A percentile compares a stretch with the other conserved stretches of the same genome.
These are phyloP conservation scores for Cercis canadensis DNA, from an alignment of 306 rosid species.

Conservation along the genomic window DNA sequence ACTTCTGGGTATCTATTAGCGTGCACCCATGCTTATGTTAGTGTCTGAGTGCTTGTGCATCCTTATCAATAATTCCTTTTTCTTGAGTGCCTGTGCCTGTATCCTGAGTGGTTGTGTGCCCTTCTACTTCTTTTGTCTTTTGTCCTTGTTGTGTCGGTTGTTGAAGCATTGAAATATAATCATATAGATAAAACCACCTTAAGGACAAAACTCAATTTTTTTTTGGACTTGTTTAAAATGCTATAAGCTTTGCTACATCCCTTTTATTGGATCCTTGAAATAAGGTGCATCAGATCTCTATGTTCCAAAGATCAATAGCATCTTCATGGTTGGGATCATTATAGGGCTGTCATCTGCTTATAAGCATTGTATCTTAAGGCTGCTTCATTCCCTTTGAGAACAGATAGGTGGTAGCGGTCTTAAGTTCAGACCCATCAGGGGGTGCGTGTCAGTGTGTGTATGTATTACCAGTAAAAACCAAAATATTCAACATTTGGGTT, in stretches of 20 bases:
- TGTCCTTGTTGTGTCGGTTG: neutral
- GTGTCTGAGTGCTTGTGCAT: too few species aligned
- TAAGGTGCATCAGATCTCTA: slow-evolving; percentile 1
- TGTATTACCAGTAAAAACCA: neutral
- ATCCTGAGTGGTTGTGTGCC: too few species aligned
- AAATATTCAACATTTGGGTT: neutral
- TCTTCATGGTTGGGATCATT: slow-evolving; percentile 12
- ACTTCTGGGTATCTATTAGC: too few species aligned
- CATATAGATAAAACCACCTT: neutral
- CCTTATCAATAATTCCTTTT: too few species aligned
- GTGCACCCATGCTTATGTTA: too few species aligned
- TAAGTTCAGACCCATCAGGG: neutral
- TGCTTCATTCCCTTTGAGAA: slow-evolving; percentile 16
- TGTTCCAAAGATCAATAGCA: slow-evolving; percentile 13
- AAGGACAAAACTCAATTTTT: neutral
- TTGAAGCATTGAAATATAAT: slow-evolving; percentile 16
- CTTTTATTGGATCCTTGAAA: slow-evolving; percentile 26
- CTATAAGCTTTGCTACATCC: slow-evolving; percentile 16
- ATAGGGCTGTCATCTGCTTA: slow-evolving; percentile 6
- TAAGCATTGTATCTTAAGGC: slow-evolving; percentile 11
- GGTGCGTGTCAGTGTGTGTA: neutral
- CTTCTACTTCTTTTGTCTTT: neutral
- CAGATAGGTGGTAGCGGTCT: slow-evolving; percentile 20
- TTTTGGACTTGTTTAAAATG: neutral
- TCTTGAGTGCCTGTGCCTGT: too few species aligned